Conservation (phyloP, 371 early-diverging fungal species). For the Apophysomyces trapeziformis region DNA sequence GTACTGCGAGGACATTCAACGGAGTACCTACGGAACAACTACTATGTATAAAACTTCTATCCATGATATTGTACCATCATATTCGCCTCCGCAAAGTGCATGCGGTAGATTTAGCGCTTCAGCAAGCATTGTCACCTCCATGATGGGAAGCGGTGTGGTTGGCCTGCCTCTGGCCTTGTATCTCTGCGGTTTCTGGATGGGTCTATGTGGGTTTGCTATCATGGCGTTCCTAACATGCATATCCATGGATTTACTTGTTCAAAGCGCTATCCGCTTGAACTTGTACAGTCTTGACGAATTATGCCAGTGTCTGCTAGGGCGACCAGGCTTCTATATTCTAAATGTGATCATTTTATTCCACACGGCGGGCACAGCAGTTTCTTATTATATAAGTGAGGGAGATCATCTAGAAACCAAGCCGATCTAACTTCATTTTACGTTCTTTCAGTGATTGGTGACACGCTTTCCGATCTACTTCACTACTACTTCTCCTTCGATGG, state of each 20-base stretch:
- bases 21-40: not conserved
- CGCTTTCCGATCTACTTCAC: constrained; percentile 44
- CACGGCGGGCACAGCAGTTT: constrained; percentile 54
- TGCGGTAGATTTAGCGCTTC: constrained; percentile 17
- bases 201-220: constrained; percentile 42
- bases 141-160: constrained; percentile 65
- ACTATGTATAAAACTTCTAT: not conserved
- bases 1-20: not conserved
- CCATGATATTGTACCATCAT: constrained; percentile 13
- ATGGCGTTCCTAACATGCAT: constrained; percentile 50
- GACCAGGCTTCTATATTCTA: constrained; percentile 37
- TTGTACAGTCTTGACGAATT: constrained; percentile 23
- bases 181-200: constrained; percentile 59
- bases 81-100: constrained; percentile 25
- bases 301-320: constrained; percentile 38
- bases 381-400: constrained; percentile 49
- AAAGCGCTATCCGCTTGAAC: constrained; percentile 43
- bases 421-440: not conserved
- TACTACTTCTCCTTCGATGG: constrained; percentile 30
- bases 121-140: constrained; percentile 58
- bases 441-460: constrained; percentile 53
- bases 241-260: constrained; percentile 53
- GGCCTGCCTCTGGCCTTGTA: constrained; percentile 57
- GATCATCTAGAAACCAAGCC: not conserved
- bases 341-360: constrained; percentile 56